Evolutionary conservation across 768 basidiomycete species (phyloP), one percentile per base, ranked within the genome.

Genomic region (Phanerodontia chrysosporium): DNA sequence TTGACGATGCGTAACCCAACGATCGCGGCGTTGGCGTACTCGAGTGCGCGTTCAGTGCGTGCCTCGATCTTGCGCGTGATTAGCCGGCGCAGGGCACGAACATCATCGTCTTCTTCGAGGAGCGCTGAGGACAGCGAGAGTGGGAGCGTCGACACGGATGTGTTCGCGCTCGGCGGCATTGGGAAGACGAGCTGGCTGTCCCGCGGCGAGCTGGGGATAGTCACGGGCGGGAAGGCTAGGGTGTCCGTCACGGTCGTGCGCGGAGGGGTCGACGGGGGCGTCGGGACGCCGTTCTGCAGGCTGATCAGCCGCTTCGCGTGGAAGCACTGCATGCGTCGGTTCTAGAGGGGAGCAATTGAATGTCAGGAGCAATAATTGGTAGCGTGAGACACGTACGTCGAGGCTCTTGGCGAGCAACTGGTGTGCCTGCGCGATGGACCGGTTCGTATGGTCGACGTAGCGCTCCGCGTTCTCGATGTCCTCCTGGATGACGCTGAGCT

Each of bases 1-100:
- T 82, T 84, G 59, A 89, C 80, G 52, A 89, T 81, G 49, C 78
- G 76, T 21, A 89, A 70, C 87, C 88, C 89, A 0, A 71, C 72
- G 22, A 74, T 75, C 32, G 78, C 78, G 62, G 78, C 81, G 59
- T 89, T 86, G 45, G 89, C 75, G 65, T 89, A 85, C 45, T 85
- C 84, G 64, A 81, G 79, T 1, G 84, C 83, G 6, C 81, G 82
- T 16, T 75, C 74, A 54, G 81, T 63, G 48, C 80, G 73, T 58
- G 82, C 79, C 39, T 85, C 82, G 55, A 90, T 80, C 72, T 89
- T 89, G 48, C 85, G 80, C 42, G 83, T 70, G 22, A 90, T 65
- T n/a, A 91, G 69, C 18, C 86, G 77, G 14, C 86, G 85, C 35
- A 89, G 74, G 27, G 78, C 76, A 35, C 81, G 79, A 12, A 77